phyloP scores from a whole-genome alignment of 306 rosid species.

The Glycyrrhiza uralensis region DNA sequence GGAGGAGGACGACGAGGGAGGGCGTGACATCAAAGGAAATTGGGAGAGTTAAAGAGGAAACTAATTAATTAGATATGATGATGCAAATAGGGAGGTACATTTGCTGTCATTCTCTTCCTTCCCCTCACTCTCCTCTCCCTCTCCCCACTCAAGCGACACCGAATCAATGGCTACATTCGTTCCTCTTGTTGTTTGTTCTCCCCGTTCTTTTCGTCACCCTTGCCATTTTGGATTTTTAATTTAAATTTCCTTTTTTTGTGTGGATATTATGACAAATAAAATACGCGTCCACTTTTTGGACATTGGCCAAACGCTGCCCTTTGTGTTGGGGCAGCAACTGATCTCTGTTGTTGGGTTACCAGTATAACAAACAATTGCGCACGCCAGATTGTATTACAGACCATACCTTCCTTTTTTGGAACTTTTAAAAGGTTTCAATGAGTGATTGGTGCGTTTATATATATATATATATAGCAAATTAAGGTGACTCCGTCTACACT shows the following conservation, averaged over 20 bases:
- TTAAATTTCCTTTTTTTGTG: too few relatives aligned
- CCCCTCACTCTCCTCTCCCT: not conserved
- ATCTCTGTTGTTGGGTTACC: too few relatives aligned
- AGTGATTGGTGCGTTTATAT: not conserved
- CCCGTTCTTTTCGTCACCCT: not conserved
- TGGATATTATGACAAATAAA: too few relatives aligned
- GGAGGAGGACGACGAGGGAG: slow-evolving; percentile 27
- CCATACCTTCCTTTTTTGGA: not conserved
- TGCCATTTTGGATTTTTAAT: too few relatives aligned
- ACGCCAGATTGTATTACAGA: not conserved
- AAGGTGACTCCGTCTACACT: not conserved
- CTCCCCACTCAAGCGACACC: not conserved
- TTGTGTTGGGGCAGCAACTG: too few relatives aligned
- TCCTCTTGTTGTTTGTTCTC: not conserved
- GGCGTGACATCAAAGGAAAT: slow-evolving; percentile 19
- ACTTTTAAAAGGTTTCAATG: not conserved
- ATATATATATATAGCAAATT: too few relatives aligned
- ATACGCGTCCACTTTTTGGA: too few relatives aligned
- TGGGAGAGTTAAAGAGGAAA: not conserved
- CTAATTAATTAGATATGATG: not conserved
- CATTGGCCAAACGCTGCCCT: not conserved
- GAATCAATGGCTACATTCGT: not conserved
- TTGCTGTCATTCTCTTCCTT: not conserved
- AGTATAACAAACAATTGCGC: not conserved
- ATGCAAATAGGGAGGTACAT: slow-evolving; percentile 18